Evolutionary conservation across 768 basidiomycete genomes (phyloP).

Genomic region (Mycena amicta): DNA sequence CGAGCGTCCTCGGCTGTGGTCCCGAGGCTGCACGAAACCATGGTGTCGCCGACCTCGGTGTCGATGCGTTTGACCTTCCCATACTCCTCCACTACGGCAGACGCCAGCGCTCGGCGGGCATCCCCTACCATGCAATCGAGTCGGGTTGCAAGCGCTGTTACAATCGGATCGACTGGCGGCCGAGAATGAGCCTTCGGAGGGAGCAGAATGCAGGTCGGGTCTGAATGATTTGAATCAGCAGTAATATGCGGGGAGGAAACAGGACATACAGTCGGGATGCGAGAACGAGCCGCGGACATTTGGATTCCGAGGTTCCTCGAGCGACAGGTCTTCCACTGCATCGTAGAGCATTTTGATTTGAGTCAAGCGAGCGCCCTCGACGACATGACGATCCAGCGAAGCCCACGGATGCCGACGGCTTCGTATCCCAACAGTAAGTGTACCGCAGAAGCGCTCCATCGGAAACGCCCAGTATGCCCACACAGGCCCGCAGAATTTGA

Average conservation of each 20-base stretch:
- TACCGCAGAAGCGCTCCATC: neutral
- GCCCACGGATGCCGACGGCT: slow-evolving; percentile 10
- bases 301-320: too few relatives aligned
- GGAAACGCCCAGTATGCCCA: neutral
- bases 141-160: slow-evolving; percentile 26
- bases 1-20: slow-evolving; percentile 25
- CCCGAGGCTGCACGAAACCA: slow-evolving; percentile 20
- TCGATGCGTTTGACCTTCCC: slow-evolving; percentile 33
- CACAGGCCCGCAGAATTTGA: slow-evolving; percentile 35
- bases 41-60: slow-evolving; percentile 33
- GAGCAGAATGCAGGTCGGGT: slow-evolving; percentile 31
- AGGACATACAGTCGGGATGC: too few relatives aligned
- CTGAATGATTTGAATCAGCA: slow-evolving; percentile 23
- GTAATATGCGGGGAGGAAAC: neutral
- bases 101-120: slow-evolving; percentile 9
- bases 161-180: slow-evolving; percentile 19
- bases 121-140: slow-evolving; percentile 9
- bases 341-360: slow-evolving; percentile 3
- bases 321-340: neutral
- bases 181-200: slow-evolving; percentile 21
- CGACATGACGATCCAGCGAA: neutral
- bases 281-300: too few relatives aligned
- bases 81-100: slow-evolving; percentile 28
- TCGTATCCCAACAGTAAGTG: neutral
- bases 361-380: slow-evolving; percentile 1